Evolutionary conservation across 371 early-diverging fungal species (phyloP).

Genomic region (Mortierella sp.): DNA sequence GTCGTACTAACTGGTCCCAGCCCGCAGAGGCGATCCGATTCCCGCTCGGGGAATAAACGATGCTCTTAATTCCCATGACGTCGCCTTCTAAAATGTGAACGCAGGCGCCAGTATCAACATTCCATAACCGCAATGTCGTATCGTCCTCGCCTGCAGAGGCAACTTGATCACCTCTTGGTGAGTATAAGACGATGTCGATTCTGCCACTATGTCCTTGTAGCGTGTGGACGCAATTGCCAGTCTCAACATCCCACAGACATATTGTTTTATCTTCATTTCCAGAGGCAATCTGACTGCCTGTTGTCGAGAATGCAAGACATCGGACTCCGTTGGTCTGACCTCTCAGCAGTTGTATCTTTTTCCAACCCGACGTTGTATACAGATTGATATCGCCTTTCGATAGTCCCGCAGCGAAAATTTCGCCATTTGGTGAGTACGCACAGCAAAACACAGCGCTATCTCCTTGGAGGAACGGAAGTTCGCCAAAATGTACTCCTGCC

Average conservation of each 20-base stretch:
- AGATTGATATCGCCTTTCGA: not conserved
- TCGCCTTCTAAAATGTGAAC: not conserved
- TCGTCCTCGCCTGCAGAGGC: not conserved
- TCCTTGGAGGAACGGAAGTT: constrained; percentile 5
- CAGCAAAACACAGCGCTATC: not conserved
- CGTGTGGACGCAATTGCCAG: not conserved
- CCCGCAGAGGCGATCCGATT: constrained; percentile 12
- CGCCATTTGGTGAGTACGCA: constrained; percentile 13
- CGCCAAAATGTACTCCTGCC: constrained; percentile 13
- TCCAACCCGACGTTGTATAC: not conserved
- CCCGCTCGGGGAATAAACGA: constrained; percentile 11
- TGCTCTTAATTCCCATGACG: not conserved
- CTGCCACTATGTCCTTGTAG: not conserved
- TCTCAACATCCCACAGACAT: constrained; percentile 10
- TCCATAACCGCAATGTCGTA: not conserved
- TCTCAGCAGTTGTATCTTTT: not conserved
- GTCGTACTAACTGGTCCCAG: not conserved
- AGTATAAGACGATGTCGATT: not conserved
- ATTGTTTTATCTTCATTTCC: not conserved
- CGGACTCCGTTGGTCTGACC: not conserved
- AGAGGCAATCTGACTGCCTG: constrained; percentile 1
- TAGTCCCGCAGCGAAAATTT: not conserved
- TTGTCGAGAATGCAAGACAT: constrained; percentile 1
- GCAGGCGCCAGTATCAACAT: too few species aligned
- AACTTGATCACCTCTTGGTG: constrained; percentile 4